Base-by-base conservation (phyloP, 1,284 basidiomycete species). In the Cutaneotrichosporon daszewskae region DNA sequence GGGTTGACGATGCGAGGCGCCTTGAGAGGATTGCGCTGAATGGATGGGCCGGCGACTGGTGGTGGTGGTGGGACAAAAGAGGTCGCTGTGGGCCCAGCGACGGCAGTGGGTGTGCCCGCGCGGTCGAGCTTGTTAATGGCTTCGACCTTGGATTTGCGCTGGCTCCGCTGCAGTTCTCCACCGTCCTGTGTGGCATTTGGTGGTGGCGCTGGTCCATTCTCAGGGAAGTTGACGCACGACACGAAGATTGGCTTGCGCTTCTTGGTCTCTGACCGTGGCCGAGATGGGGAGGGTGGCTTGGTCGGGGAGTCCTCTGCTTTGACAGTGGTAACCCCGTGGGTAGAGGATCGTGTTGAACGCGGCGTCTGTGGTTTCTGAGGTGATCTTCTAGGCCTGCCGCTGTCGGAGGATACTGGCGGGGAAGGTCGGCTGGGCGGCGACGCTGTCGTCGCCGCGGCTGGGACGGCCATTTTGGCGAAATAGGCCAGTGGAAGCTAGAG, bases 51-150 rank as follows among this genome's bases (percentile, higher is more conserved):
- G 3, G 51, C 37, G 10, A 46, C 43, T 14, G 50, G 54, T 8
- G 43, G 44, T 7, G 51, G 43, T 10, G 57, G 41, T 4, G 64
- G 63, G 3, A 66, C 39, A 50, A 66, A 69, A 8, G 62, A 64
- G 2, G 66, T 66, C 12, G 51, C 62, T 10, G 55, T 44, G 3
- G 57, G 59, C 16, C 57, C 62, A 14, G 37, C 34, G 5, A 41
- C 29, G 19, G 43, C 36, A 1, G 50, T 43, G 11, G 59, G 64
- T 0, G 57, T 60, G n/a, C 55, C 58, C 1, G 52, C 58, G 28
- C 60, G 44, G 44, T 69, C 66, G 26, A 69, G 41, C 35, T 64
- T 66, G 24, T 52, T 58, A 23, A 66, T 40, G 9, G 66, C 66
- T 27, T 62, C 56, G 35, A 62, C 57, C 47, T 69, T 69, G 10